Evolutionary conservation across 352 stramenopile species (phyloP), one percentile per base, ranked within the genome.

Genomic region (Labyrinthula sp.): DNA sequence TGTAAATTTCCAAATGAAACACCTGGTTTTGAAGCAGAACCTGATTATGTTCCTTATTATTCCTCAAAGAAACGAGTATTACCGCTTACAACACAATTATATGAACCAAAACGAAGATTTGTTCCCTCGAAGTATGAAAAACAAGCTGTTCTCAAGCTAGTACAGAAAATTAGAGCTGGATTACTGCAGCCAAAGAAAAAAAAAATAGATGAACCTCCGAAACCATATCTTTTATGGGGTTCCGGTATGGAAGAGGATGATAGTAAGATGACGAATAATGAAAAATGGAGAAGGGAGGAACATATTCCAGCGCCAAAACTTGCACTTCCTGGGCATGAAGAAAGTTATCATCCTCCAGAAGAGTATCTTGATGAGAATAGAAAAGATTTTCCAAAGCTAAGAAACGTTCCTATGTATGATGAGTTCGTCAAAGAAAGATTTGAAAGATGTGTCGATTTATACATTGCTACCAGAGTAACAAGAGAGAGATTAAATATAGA

Each of bases 391-490:
- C 77, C 84, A 29, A 93, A 85, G 25, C 66, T 98, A 33, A 75
- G 88, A 23, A 77, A 86, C 24, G 84, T 99, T 24, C 81, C 80
- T 30, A 83, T 76, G 14, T 99, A 98, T 37, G 61, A 73, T 18
- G 77, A 91, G 58, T 87, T 92, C 33, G 79, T 97, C 21, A 82
- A 82, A 50, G 91, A 99, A 66, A 72, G 87, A n/a, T 99, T 97
- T 62, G 89, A 99, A 61, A 73, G 91, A 7, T 99, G 91, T 62
- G 66, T 99, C 14, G 91, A 99, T 71, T 67, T 99, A 26, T 98
- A 99, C 67, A 62, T 99, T 21, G 92, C 79, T 40, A 89, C 91
- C 27, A 78, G 91, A 52, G 61, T 65, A 14, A 67, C 83, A 59
- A 85, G 95, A 68, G 73, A 79, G 38, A 82, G 89, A 39, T 68